phyloP scores from a whole-genome alignment of 2,329 filamentous ascomycete genomes.

The Cladosporium velox region DNA sequence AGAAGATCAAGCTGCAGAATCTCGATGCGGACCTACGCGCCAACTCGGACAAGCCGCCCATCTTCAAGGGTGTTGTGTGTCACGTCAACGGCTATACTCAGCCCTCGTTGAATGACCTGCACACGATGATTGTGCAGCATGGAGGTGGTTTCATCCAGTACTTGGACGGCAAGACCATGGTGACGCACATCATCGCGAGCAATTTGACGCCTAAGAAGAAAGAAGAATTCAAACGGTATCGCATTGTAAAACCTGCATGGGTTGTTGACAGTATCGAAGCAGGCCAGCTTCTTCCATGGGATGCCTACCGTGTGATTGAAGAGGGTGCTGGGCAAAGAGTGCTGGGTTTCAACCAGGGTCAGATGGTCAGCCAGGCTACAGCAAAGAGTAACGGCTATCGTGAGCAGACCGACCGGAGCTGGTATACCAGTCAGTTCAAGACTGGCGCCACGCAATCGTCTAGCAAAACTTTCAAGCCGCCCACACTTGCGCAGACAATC shows the following conservation, averaged over 20 bases:
- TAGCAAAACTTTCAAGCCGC: constrained; percentile 22
- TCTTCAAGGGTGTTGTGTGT: constrained; percentile 88
- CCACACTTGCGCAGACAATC: constrained; percentile 31
- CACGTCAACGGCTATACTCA: constrained; percentile 97
- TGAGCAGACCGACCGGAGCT: constrained; percentile 79
- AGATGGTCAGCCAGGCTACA: constrained; percentile 66
- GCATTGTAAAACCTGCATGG: constrained; percentile 94
- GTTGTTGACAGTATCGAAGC: constrained; percentile 84
- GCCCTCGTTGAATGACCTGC: constrained; percentile 84
- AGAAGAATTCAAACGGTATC: constrained; percentile 82
- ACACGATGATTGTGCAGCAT: constrained; percentile 83
- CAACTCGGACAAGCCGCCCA: constrained; percentile 71
- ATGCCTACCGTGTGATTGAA: constrained; percentile 78
- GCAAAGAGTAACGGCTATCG: constrained; percentile 66
- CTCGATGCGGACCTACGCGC: constrained; percentile 80
- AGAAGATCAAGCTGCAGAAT: constrained; percentile 97
- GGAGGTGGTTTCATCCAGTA: constrained; percentile 96
- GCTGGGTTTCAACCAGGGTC: constrained; percentile 63
- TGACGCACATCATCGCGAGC: constrained; percentile 93
- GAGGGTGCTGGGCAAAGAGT: constrained; percentile 82
- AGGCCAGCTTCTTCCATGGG: constrained; percentile 82
- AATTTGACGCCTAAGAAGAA: constrained; percentile 89
- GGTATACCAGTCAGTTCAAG: constrained; percentile 72
- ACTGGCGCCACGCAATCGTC: not conserved
- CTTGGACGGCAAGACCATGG: constrained; percentile 88